Percentiles rank a stretch among this genome's conserved stretches.
Evolutionary conservation across 1,284 basidiomycete genomes (phyloP).

Genomic region (Caloboletus firmus): DNA sequence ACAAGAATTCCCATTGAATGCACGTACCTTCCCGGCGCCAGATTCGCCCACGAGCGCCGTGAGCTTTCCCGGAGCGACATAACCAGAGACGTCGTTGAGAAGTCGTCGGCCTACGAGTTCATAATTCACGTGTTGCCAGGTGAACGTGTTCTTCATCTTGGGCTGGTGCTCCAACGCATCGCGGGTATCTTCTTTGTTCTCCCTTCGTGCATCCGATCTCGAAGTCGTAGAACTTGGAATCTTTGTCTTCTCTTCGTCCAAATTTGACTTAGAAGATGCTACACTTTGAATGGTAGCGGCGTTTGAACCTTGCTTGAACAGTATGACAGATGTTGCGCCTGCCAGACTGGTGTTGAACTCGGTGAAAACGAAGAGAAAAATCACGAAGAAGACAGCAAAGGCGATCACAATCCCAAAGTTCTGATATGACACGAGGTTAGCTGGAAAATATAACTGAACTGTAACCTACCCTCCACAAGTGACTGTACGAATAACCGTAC

Average conservation of each 20-base stretch:
- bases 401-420: constrained; percentile 57
- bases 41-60: constrained; percentile 80
- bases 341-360: constrained; percentile 43
- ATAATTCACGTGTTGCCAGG: constrained; percentile 65
- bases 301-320: constrained; percentile 46
- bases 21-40: constrained; percentile 70
- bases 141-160: constrained; percentile 45
- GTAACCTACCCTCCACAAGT: constrained; percentile 69
- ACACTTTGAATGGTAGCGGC: constrained; percentile 9
- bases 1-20: constrained; percentile 11
- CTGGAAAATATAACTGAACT: constrained; percentile 2
- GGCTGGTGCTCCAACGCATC: constrained; percentile 21
- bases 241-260: constrained; percentile 34
- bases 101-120: constrained; percentile 60
- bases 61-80: constrained; percentile 78
- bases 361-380: constrained; percentile 53
- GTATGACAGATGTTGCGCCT: constrained; percentile 34
- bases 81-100: constrained; percentile 80
- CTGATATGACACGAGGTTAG: constrained; percentile 27
- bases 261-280: background rate
- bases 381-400: constrained; percentile 51
- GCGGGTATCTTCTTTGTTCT: constrained; percentile 7
- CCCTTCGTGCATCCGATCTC: constrained; percentile 27
- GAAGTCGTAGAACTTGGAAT: constrained; percentile 20
- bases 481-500: constrained; percentile 58